Evolutionary conservation across 2,329 filamentous ascomycete species (phyloP).

Genomic region (Aspergillus japonicus): DNA sequence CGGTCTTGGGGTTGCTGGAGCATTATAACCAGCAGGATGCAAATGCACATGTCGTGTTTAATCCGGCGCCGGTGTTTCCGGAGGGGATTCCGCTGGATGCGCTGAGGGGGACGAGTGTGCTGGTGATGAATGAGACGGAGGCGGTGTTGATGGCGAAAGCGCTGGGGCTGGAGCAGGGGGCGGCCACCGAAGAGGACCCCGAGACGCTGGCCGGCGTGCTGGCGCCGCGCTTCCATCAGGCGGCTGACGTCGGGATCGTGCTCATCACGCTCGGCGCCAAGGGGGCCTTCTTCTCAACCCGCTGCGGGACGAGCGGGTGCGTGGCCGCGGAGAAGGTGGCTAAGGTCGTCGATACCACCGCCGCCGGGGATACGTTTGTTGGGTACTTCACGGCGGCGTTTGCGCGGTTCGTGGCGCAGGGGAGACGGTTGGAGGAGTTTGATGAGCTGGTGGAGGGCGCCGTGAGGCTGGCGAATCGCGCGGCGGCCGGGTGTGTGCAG

Average conservation of each 20-base stretch:
- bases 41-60: conserved; percentile 67
- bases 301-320: conserved; percentile 44
- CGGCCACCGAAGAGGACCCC: conserved; percentile 30
- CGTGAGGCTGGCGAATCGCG: conserved; percentile 43
- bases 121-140: conserved; percentile 90
- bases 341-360: conserved; percentile 85
- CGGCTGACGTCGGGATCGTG: conserved; percentile 68
- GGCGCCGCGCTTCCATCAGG: conserved; percentile 60
- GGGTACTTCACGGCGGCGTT: conserved; percentile 45
- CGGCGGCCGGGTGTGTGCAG: conserved; percentile 47
- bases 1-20: conserved; percentile 61
- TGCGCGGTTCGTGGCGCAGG: conserved; percentile 37
- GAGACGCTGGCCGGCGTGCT: conserved; percentile 55
- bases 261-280: conserved; percentile 81
- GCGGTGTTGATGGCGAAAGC: conserved; percentile 68
- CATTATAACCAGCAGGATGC: conserved; percentile 11
- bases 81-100: conserved; percentile 64
- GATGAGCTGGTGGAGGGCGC: conserved; percentile 46
- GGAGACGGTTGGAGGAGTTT: conserved; percentile 73
- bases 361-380: conserved; percentile 91
- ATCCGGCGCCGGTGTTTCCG: conserved; percentile 84
- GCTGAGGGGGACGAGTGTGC: conserved; percentile 68
- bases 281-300: conserved; percentile 66
- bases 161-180: conserved; percentile 28
- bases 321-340: conserved; percentile 63